Percentiles rank a stretch among this genome's conserved stretches.
Conservation (phyloP, 257 asterid species). For the Petunia secreta region DNA sequence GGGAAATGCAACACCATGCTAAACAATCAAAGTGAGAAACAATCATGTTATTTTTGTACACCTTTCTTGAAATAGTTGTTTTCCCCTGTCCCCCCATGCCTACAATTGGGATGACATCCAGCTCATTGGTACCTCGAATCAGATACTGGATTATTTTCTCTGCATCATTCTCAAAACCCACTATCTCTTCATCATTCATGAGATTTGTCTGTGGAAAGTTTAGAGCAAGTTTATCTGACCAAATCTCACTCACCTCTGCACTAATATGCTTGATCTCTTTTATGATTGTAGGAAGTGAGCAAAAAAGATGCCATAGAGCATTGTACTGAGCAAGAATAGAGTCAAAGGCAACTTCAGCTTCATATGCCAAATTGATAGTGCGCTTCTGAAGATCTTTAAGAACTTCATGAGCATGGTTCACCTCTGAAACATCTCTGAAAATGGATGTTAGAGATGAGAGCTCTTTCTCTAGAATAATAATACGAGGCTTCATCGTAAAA, state of each 20-base stretch:
- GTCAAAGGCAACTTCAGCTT: not conserved
- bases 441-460: not conserved
- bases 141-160: not conserved
- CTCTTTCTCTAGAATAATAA: not conserved
- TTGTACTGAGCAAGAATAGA: not conserved
- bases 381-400: not conserved
- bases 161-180: not conserved
- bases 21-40: not conserved
- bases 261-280: not conserved
- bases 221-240: not conserved
- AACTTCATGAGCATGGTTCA: not conserved
- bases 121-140: not conserved
- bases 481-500: not conserved
- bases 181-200: not conserved
- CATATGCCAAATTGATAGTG: not conserved
- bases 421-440: not conserved
- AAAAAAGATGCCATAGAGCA: not conserved
- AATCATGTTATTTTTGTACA: not conserved
- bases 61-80: not conserved
- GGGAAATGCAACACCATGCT: constrained; percentile 22
- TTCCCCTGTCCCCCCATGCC: constrained; percentile 27
- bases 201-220: not conserved
- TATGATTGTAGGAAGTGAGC: not conserved
- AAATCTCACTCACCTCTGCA: not conserved
- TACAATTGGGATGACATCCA: constrained; percentile 12